phyloP scores from a whole-genome alignment of 169 alveolate genomes.

The Plasmodium relictum region DNA sequence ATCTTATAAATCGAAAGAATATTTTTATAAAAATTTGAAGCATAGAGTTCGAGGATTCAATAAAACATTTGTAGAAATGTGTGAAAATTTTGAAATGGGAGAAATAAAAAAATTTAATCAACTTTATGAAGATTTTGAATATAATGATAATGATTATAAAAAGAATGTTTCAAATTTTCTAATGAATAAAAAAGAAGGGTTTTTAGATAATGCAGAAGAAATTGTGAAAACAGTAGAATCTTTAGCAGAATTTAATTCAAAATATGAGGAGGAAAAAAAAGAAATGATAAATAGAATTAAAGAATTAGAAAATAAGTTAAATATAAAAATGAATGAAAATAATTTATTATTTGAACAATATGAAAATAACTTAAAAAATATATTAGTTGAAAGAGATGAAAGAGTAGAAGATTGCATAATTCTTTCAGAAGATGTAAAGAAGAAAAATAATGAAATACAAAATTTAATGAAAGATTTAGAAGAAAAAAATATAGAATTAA shows the following conservation, averaged over 20 bases:
- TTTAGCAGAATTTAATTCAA: conserved; percentile 30
- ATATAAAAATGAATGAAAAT: conserved; percentile 67
- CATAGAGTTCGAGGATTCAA: conserved; percentile 61
- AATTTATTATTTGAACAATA: conserved; percentile 61
- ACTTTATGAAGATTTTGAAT: conserved; percentile 57
- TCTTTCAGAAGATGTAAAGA: conserved; percentile 72
- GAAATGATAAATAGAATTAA: conserved; percentile 61
- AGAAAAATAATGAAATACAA: conserved; percentile 58
- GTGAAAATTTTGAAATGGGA: conserved; percentile 70
- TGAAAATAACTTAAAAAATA: conserved; percentile 50
- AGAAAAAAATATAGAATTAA: conserved; percentile 58
- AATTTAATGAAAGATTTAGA: conserved; percentile 67
- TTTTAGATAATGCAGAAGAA: conserved; percentile 32
- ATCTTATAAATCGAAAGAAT: conserved; percentile 64
- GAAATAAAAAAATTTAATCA: conserved; percentile 68
- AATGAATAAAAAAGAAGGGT: conserved; percentile 23
- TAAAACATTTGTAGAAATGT: conserved; percentile 64
- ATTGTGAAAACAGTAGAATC: conserved; percentile 47
- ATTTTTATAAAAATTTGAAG: conserved; percentile 61
- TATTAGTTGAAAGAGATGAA: conserved; percentile 63
- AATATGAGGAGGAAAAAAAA: conserved; percentile 66
- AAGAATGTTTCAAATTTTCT: conserved; percentile 35
- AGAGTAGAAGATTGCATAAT: conserved; percentile 63
- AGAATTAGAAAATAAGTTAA: conserved; percentile 65
- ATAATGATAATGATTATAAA: conserved; percentile 54